Base-by-base conservation (phyloP, 768 basidiomycete genomes). In the Podaxis mareebaensis region DNA sequence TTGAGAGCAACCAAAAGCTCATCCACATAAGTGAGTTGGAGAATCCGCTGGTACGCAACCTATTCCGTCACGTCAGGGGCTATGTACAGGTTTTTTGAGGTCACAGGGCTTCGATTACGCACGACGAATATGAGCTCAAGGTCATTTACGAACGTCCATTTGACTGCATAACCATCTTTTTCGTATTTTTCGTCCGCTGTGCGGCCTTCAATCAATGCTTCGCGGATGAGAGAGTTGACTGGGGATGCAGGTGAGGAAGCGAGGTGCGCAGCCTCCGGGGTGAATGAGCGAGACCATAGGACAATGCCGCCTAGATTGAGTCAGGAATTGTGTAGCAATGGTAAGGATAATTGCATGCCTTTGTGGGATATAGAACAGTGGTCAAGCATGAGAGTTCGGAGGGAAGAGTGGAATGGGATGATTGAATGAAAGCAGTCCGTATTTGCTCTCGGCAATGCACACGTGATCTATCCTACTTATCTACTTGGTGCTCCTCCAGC, bases 91-190 rank as follows among this genome's bases (percentile, higher is more conserved):
- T 13, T 10, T 22, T 46, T 46, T 46, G 5, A 20, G 30, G 33
- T 33, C 33, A 33, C 33, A 33, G 33, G 33, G 33, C 33, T 48
- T 38, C 13, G 24, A 46, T 58, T 49, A 80, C 92, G 67, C 70
- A 96, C 95, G 72, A 97, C 96, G 71, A 99, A 99, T 60, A 99
- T 96, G 69, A 99, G 84, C 65, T 96, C 96, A 51, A 99, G 81
- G 66, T 96, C 95, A 73, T 99, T 99, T 33, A 92, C 89, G 70
- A 95, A 93, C 0, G 93, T 89, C 95, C 96, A 98, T 74, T 90
- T 90, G 58, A 98, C 87, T 28, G 94, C 90, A 69, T 95, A 96
- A 1, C 96, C 96, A 69, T 96, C 96, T 73, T 89, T 95, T 77
- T 96, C 95, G 72, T 93, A 95, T 65, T 86, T 90, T 64, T 92